Evolutionary conservation across 2,329 filamentous ascomycete species (phyloP), one percentile per base, ranked within the genome.

Genomic region (Monosporascus sp.): DNA sequence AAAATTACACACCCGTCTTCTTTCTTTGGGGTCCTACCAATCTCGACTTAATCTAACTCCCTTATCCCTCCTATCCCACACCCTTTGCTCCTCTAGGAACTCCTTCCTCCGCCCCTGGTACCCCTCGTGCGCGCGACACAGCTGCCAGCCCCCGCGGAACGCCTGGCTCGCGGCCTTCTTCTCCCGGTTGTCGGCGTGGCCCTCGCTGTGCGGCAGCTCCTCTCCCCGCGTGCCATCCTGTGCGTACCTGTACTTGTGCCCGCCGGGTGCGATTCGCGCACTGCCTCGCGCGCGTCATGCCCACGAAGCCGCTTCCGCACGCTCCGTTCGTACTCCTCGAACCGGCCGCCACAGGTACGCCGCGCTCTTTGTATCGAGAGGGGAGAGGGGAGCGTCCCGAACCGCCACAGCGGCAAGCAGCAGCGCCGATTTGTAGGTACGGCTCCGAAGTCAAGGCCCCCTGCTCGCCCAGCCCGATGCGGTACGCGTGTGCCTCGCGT

Each of bases 361-460:
- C 0, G 80, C 78, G 45, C 79, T 82, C 40, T 72, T 66, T 1
- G 66, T 66, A 0, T 82, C 81, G n/a, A 84, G 72, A 0, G 72
- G 60, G 0, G n/a, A 84, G 72, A 0, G 3, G 72, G 60, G 0
- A 74, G 67, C 0, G 77, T 83, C 45, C 74, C 74, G 70, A 86
- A 86, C 6, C 78, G 76, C 82, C 82, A 86, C 41, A 77, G 72
- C 0, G 82, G 20, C 20, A 2, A 3, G 83, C 0, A 86, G 74
- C 1, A 86, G 73, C 17, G 71, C 64, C 18, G 78, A 80, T 65
- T 86, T 85, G 70, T 86, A 86, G 1, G 82, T 86, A 86, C 0
- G 82, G 83, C 60, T 86, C 82, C 60, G 80, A 83, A 1, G 79
- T 82, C 35, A 86, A 68, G 9, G 86, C 83, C 51, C 80, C 79